Base-by-base conservation (phyloP, 495 filamentous ascomycete genomes). In the Durotheca rogersii region DNA sequence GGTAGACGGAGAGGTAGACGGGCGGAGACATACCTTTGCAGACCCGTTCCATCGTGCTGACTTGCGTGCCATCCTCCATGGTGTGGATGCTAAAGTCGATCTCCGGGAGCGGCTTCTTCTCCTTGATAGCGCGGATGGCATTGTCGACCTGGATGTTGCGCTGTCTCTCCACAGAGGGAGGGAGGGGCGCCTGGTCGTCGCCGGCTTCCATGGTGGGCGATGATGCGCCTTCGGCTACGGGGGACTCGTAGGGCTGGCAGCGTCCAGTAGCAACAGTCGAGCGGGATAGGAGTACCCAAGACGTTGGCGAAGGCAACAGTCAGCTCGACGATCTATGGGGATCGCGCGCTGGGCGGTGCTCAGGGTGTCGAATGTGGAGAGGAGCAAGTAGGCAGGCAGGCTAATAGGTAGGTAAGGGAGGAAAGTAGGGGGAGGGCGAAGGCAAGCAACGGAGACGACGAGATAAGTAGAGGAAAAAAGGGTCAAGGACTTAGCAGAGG, bases 71-170 rank as follows among this genome's bases (percentile, higher is more conserved):
- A 80, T 98, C 93, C 71, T 98, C 93, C 91, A 97, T 95, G 34
- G 85, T 90, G 69, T 98, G 93, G 60, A 98, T 81, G 38, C 90
- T 90, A 68, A 97, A 97, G 72, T 98, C 93, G 66, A 98, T 96
- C 77, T 98, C 93, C 23, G 93, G 93, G 36, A 90, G 81, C 37
- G 91, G 89, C 72, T 85, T 89, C 82, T 96, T 98, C 53, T 97
- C 80, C 62, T 80, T 82, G 66, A 98, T 85, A 41, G 92, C 93
- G 62, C 87, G 87, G 50, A 84, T 79, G 46, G 81, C 77, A 78
- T 84, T 84, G 62, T 84, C 80, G 57, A 83, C 76, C 66, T 83
- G 78, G 41, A 65, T 59, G 45, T 57, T 72, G 50, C 65, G 67
- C 52, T 58, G 66, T 5, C 64, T 65, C 17, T 64, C 58, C 27